Conservation (phyloP, 352 stramenopile species). For the Pythium aphanidermatum region DNA sequence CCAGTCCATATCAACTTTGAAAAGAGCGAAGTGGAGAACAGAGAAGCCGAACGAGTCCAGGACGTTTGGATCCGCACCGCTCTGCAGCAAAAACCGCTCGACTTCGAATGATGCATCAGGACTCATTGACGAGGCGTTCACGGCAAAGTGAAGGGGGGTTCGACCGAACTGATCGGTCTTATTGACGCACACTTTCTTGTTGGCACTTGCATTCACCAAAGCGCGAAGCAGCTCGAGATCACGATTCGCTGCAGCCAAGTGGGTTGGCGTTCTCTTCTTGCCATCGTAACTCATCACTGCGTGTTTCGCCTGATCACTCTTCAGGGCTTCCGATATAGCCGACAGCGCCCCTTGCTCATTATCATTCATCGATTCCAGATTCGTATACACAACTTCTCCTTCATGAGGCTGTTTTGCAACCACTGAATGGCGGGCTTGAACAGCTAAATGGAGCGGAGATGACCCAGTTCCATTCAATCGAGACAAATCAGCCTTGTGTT, state of each 20-base stretch:
- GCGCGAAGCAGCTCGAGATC: slow-evolving; percentile 51
- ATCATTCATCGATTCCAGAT: slow-evolving; percentile 13
- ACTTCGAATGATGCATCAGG: slow-evolving; percentile 75
- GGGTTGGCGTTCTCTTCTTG: slow-evolving; percentile 45
- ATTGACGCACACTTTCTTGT: slow-evolving; percentile 43
- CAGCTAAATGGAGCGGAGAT: slow-evolving; percentile 41
- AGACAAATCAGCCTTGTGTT: slow-evolving; percentile 39
- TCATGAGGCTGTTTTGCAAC: slow-evolving; percentile 37
- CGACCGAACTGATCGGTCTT: slow-evolving; percentile 37
- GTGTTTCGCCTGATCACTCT: slow-evolving; percentile 32
- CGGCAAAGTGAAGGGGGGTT: slow-evolving; percentile 64
- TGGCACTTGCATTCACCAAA: slow-evolving; percentile 29
- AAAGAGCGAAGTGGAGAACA: slow-evolving; percentile 56
- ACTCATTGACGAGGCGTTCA: slow-evolving; percentile 61
- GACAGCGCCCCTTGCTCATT: slow-evolving; percentile 15
- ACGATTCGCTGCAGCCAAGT: slow-evolving; percentile 53
- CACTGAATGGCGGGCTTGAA: slow-evolving; percentile 41
- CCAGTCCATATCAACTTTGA: slow-evolving; percentile 70
- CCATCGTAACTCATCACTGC: slow-evolving; percentile 39
- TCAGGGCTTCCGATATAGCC: slow-evolving; percentile 48
- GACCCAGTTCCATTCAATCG: slow-evolving; percentile 28
- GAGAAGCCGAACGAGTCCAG: slow-evolving; percentile 56
- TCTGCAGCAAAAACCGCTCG: slow-evolving; percentile 60
- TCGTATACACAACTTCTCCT: slow-evolving; percentile 51
- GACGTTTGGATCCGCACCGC: slow-evolving; percentile 40